phyloP scores from a whole-genome alignment of 495 filamentous ascomycete species.

The Trichoderma erinaceum region DNA sequence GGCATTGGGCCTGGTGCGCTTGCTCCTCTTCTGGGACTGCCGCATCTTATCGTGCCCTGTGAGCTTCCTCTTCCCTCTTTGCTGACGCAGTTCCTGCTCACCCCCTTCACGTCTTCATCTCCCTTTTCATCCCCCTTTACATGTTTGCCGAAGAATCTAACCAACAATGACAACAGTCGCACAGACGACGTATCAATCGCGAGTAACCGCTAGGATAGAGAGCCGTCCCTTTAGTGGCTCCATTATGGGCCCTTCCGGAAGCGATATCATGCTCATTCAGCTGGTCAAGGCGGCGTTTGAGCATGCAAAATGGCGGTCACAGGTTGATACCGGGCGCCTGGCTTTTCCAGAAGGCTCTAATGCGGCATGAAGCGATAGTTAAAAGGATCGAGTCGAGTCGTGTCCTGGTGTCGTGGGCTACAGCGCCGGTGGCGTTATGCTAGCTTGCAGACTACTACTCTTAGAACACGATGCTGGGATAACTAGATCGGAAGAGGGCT shows the following conservation, averaged over 20 bases:
- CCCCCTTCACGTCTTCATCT: not conserved
- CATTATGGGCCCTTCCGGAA: slow-evolving; percentile 9
- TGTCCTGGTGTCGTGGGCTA: not conserved
- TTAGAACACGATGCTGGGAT: not conserved
- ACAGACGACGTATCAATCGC: slow-evolving; percentile 7
- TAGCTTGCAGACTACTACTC: too few species aligned
- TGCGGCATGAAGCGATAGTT: not conserved
- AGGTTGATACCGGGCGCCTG: slow-evolving; percentile 13
- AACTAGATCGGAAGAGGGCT: not conserved
- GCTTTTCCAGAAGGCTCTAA: slow-evolving; percentile 6
- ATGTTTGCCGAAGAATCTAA: not conserved
- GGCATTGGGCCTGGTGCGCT: slow-evolving; percentile 4
- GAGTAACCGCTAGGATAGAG: slow-evolving; percentile 6
- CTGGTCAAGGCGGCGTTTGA: slow-evolving; percentile 14
- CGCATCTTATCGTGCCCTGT: slow-evolving; percentile 16
- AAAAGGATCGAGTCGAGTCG: not conserved
- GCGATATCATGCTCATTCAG: slow-evolving; percentile 12
- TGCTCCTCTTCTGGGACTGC: slow-evolving; percentile 12
- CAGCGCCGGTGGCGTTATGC: not conserved
- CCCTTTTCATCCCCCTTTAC: not conserved
- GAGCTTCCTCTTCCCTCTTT: not conserved
- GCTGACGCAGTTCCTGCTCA: not conserved
- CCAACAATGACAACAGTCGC: slow-evolving; percentile 3
- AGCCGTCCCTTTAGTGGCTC: slow-evolving; percentile 1
- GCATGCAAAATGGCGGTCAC: slow-evolving; percentile 8